Evolutionary conservation across 129 eudicot genomes (phyloP), one percentile per base, ranked within the genome.

Genomic region (Flaveria bidentis): DNA sequence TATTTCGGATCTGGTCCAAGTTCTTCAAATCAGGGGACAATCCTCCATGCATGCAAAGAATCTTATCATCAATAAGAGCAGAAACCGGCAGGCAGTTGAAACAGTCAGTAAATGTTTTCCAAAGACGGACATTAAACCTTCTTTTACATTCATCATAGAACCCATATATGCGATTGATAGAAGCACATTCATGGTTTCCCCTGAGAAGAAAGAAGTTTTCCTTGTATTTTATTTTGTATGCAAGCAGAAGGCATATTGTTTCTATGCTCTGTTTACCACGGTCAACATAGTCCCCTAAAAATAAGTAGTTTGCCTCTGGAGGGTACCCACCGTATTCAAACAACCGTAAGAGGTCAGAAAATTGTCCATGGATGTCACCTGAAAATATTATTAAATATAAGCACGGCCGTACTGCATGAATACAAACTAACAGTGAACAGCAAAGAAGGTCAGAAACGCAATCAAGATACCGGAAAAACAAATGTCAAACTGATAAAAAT

Each of bases 211-310:
- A 87, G 67, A 87, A 87, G 82, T 87, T 87, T 72, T 87, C 91
- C 78, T 87, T 87, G 87, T 87, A 84, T 64, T 87, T 87, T 72
- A 87, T 87, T 76, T 87, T 87, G 86, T 87, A 87, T 26, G 91
- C 88, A 20, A 86, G 89, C 51, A 86, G 86, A 44, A 86, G 86
- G 75, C 91, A 87, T 75, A 87, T 87, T 62, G 91, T 87, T 80
- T 87, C 91, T 73, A 87, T 87, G 87, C 91, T 84, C 82, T 87
- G 91, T 79, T 87, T 87, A 76, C 91, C 91, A 64, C 91, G 91
- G 25, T 87, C 91, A 36, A 87, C 91, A 58, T 87, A 87, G 75
- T 87, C 91, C 62, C 91, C 91, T 58, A 87, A 23, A 69, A 87
- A 87, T 49, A 87, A 65, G 75, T 87, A 87, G 67, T 87, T 85